phyloP scores from a whole-genome alignment of 169 alveolate genomes.

The Eimeria praecox region DNA sequence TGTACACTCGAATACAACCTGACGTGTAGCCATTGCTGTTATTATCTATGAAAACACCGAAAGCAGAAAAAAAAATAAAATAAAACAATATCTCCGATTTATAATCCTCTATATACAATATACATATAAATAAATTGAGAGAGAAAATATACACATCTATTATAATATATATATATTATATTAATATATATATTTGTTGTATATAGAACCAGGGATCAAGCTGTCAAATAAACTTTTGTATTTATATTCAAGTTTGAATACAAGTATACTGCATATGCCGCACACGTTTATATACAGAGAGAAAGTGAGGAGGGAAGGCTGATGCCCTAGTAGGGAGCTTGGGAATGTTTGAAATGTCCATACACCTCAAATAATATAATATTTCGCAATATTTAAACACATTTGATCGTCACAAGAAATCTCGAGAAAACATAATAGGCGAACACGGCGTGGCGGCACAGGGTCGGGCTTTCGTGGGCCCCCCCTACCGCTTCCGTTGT shows the following conservation, averaged over 20 bases:
- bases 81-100: too few species aligned
- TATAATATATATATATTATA: too few species aligned
- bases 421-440: not conserved
- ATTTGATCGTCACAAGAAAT: not conserved
- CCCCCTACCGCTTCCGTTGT: not conserved
- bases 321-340: not conserved
- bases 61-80: too few species aligned
- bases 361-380: constrained; percentile 8
- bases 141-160: too few species aligned
- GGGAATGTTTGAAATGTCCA: not conserved
- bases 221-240: too few species aligned
- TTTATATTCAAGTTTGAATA: too few species aligned
- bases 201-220: too few species aligned
- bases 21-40: not conserved
- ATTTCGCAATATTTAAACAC: not conserved
- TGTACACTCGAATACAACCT: constrained; percentile 52
- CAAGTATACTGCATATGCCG: too few species aligned
- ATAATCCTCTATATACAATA: not conserved
- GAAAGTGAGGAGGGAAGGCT: not conserved
- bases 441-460: not conserved
- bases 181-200: too few species aligned
- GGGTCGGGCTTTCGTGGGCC: constrained; percentile 31
- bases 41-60: not conserved
- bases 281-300: not conserved
- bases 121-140: too few species aligned